Conservation (phyloP, 768 basidiomycete species). For the Hysterangium stoloniferum region DNA sequence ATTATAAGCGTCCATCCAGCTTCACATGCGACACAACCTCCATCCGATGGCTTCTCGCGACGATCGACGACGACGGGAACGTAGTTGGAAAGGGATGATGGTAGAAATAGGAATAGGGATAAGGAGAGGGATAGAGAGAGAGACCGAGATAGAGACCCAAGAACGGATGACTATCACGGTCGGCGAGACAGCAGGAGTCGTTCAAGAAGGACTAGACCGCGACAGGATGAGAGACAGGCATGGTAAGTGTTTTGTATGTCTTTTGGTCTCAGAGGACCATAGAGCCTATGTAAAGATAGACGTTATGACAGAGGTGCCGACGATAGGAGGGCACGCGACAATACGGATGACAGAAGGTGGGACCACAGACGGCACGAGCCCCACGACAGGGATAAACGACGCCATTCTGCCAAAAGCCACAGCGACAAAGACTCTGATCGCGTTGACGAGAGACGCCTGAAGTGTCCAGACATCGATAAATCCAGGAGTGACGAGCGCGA, state of each 20-base stretch:
- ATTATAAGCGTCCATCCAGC: no score
- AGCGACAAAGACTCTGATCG: conserved; percentile 29
- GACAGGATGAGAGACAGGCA: conserved; percentile 3
- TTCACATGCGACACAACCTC: background rate
- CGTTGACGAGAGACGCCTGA: conserved; percentile 27
- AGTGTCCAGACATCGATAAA: conserved; percentile 22
- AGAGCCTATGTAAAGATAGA: conserved; percentile 8
- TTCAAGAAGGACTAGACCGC: conserved; percentile 10
- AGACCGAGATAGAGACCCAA: conserved; percentile 23
- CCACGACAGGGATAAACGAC: conserved; percentile 22
- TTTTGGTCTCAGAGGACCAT: background rate
- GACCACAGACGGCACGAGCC: conserved; percentile 10
- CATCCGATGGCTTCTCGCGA: conserved; percentile 47
- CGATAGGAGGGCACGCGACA: conserved; percentile 9
- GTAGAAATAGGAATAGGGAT: conserved; percentile 22
- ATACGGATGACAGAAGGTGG: conserved; percentile 12
- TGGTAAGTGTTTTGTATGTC: background rate
- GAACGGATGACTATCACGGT: conserved; percentile 20
- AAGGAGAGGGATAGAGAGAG: conserved; percentile 41
- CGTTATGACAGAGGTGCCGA: background rate
- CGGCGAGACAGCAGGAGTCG: conserved; percentile 20
- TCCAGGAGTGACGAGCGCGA: conserved; percentile 17
- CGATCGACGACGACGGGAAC: conserved; percentile 49
- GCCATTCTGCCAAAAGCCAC: conserved; percentile 30
- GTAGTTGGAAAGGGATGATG: conserved; percentile 52